phyloP scores from a whole-genome alignment of 805 yeast genomes.

The Candida hungchunana region DNA sequence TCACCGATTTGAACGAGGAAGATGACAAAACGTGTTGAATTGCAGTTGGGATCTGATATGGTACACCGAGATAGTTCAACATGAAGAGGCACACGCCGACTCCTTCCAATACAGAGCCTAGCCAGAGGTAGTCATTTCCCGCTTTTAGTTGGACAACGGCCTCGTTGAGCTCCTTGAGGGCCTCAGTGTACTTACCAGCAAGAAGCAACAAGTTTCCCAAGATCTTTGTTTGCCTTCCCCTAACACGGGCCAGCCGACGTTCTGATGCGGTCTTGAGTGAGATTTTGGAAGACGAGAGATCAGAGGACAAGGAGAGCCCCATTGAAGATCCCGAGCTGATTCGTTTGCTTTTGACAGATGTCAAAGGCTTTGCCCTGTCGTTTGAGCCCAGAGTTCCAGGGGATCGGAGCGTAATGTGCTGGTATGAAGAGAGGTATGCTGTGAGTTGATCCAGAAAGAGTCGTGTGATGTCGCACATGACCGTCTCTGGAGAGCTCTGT shows the following conservation, averaged over 20 bases:
- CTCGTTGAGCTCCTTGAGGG: conserved; percentile 70
- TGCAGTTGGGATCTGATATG: conserved; percentile 38
- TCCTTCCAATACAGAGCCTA: conserved; percentile 84
- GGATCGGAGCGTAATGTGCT: conserved; percentile 76
- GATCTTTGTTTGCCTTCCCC: conserved; percentile 72
- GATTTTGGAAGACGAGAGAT: conserved; percentile 33
- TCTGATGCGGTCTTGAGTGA: conserved; percentile 31
- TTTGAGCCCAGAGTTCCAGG: conserved; percentile 64
- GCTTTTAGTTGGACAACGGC: conserved; percentile 56
- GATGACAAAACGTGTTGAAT: conserved; percentile 30
- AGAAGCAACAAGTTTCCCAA: conserved; percentile 73
- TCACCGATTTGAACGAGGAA: conserved; percentile 21
- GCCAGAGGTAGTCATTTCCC: conserved; percentile 78
- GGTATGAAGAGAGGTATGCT: conserved; percentile 65
- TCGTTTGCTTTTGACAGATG: conserved; percentile 38
- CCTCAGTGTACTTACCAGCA: conserved; percentile 74
- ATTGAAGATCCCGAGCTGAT: conserved; percentile 27
- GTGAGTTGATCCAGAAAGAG: conserved; percentile 62
- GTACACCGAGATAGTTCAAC: conserved; percentile 50
- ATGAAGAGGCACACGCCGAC: conserved; percentile 62
- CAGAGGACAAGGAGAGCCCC: conserved; percentile 20
- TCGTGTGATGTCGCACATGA: conserved; percentile 67
- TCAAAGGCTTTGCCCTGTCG: conserved; percentile 35
- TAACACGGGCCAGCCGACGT: conserved; percentile 41
- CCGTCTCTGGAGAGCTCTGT: conserved; percentile 45